phyloP scores from a whole-genome alignment of 352 stramenopile species.

The Pythium apleroticum region DNA sequence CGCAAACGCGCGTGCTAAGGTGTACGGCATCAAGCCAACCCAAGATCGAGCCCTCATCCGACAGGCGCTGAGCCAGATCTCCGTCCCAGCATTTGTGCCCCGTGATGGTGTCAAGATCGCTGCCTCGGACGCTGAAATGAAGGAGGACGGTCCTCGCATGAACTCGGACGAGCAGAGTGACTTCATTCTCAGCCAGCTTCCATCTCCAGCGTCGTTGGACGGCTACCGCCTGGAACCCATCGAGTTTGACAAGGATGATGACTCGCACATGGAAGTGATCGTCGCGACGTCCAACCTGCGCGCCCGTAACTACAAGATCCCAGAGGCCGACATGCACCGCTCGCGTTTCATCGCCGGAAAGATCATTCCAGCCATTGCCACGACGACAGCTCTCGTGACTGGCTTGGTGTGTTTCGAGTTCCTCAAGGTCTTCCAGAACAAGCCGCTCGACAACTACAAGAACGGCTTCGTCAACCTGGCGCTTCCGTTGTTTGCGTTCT shows the following conservation, averaged over 20 bases:
- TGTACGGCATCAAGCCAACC: conserved; percentile 92
- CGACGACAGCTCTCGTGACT: conserved; percentile 98
- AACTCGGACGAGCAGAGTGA: conserved; percentile 76
- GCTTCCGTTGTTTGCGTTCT: conserved; percentile 97
- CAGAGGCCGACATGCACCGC: conserved; percentile 96
- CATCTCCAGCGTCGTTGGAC: conserved; percentile 73
- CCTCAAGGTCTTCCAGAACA: conserved; percentile 93
- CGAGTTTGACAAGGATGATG: conserved; percentile 99
- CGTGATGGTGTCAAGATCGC: conserved; percentile 97
- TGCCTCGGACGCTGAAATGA: conserved; percentile 96
- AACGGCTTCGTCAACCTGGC: conserved; percentile 99
- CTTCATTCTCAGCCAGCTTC: conserved; percentile 84
- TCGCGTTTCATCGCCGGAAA: conserved; percentile 99
- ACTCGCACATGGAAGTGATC: conserved; percentile 98
- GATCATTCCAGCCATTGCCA: conserved; percentile 99
- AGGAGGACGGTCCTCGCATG: conserved; percentile 68
- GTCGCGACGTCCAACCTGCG: conserved; percentile 97
- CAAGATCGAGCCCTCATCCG: conserved; percentile 63
- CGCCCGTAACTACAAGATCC: conserved; percentile 98
- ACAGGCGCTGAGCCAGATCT: conserved; percentile 78
- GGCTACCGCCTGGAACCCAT: conserved; percentile 93
- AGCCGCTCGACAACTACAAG: conserved; percentile 95
- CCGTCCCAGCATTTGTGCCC: conserved; percentile 93
- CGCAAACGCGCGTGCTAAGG: conserved; percentile 93
- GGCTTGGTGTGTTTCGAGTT: conserved; percentile 98